Evolutionary conservation across 495 filamentous ascomycete genomes (phyloP).

Genomic region (Neurospora sp.): DNA sequence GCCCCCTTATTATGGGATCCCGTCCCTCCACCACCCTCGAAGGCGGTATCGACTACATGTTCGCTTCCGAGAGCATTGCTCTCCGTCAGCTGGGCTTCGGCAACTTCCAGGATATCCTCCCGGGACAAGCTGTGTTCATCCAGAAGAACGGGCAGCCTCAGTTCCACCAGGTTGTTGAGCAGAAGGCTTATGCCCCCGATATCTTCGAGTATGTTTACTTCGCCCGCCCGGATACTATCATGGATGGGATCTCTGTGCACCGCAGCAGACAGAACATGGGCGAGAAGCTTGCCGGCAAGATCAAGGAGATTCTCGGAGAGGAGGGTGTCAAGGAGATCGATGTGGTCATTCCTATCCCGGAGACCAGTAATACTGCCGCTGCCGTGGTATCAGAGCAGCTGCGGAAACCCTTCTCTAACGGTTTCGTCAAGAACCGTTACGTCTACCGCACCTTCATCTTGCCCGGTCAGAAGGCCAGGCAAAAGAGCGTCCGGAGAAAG

Average conservation of each 20-base stretch:
- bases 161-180: slow-evolving; percentile 65
- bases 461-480: slow-evolving; percentile 74
- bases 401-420: slow-evolving; percentile 65
- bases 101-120: slow-evolving; percentile 73
- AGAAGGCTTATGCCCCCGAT: slow-evolving; percentile 74
- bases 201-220: slow-evolving; percentile 90
- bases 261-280: slow-evolving; percentile 89
- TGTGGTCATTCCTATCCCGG: slow-evolving; percentile 40
- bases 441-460: slow-evolving; percentile 96
- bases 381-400: slow-evolving; percentile 67
- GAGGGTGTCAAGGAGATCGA: slow-evolving; percentile 78
- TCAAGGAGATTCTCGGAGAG: slow-evolving; percentile 61
- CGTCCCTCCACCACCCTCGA: slow-evolving; percentile 51
- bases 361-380: slow-evolving; percentile 62
- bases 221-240: slow-evolving; percentile 80
- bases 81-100: slow-evolving; percentile 78
- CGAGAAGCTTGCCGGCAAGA: slow-evolving; percentile 69
- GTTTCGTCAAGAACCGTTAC: slow-evolving; percentile 87
- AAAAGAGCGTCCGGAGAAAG: slow-evolving; percentile 69
- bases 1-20: slow-evolving; percentile 76
- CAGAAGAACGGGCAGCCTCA: slow-evolving; percentile 69
- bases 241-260: slow-evolving; percentile 90
- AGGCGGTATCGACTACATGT: slow-evolving; percentile 82
- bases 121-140: slow-evolving; percentile 90
- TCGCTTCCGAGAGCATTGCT: slow-evolving; percentile 94